Evolutionary conservation across 257 asterid species (phyloP).

Genomic region (Nicotiana noctiflora): DNA sequence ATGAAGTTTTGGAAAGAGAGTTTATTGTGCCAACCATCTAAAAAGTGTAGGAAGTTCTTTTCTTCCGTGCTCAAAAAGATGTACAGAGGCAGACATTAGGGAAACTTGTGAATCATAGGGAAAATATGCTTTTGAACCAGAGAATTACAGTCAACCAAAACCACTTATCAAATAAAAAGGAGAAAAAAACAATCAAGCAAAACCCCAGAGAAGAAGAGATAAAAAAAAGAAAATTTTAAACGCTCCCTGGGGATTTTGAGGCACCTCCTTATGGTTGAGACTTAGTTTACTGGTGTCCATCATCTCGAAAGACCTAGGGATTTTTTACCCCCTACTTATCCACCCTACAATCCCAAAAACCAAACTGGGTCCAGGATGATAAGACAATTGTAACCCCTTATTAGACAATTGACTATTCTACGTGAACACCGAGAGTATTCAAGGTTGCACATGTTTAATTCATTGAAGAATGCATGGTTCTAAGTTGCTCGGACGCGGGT

Average conservation of each 20-base stretch:
- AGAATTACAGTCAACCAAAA: background rate
- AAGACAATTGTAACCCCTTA: background rate
- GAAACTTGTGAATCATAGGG: background rate
- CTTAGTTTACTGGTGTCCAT: background rate
- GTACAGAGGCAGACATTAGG: background rate
- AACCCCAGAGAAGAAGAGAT: background rate
- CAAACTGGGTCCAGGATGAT: background rate
- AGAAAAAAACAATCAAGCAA: background rate
- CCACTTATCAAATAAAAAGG: too few relatives aligned
- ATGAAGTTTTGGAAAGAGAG: background rate
- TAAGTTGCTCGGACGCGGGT: too few relatives aligned
- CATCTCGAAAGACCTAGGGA: background rate
- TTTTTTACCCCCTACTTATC: background rate
- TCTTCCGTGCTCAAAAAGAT: background rate
- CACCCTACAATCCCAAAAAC: background rate
- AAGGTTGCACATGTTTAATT: background rate
- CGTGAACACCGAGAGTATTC: background rate
- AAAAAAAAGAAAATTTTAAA: background rate
- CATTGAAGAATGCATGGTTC: background rate
- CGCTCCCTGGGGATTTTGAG: background rate
- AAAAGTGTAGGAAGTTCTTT: background rate
- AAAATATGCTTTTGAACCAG: background rate
- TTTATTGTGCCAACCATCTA: background rate
- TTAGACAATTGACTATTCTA: background rate
- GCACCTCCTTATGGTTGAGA: background rate